Base-by-base conservation (phyloP, 257 asterid genomes). In the Ajuga chamaepitys region DNA sequence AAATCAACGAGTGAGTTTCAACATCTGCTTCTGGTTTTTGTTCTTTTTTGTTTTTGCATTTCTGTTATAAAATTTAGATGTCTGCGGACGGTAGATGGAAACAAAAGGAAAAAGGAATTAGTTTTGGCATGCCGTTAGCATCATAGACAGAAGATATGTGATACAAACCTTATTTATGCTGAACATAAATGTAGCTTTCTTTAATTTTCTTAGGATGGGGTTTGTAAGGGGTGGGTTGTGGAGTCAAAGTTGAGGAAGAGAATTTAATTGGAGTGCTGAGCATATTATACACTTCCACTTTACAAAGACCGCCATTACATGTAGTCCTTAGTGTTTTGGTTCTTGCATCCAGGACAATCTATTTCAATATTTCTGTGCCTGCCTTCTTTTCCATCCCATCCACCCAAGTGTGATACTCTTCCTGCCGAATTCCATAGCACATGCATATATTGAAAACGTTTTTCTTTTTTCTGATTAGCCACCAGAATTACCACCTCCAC, bases 1-100 rank as follows among this genome's bases (percentile, higher is more conserved):
- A 87, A 80, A 89, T 89, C 68, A 83, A 86, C 52, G 67, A 53
- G 99, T 93, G 80, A 84, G 99, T 82, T 68, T 8, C 37, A 5
- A 28, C 5, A 2, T 28, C 5, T 28, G 2, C 5, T 28, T 64
- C 67, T 60, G 35, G 32, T 16, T 46, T 66, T 62, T 63, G 11
- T 38, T 42, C 22, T 51, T 8, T 45, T 52, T 63, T 45, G 1
- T 37, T 9, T 37, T 35, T 26, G 70, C 30, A 54, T 52, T 38
- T 4, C 42, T 38, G 70, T 46, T 21, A 57, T 65, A 51, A 22
- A 25, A 35, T 41, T 57, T 64, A 9, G 64, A 20, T 57, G 51
- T 21, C 40, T 3, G 12, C 32, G 7, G 47, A 63, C 47, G 22
- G n/a, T 37, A n/a, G 40, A 46, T 40, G 22, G 24, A 48, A 40